Evolutionary conservation across 805 yeast genomes (phyloP).

Genomic region (Lipomyces starkeyi): DNA sequence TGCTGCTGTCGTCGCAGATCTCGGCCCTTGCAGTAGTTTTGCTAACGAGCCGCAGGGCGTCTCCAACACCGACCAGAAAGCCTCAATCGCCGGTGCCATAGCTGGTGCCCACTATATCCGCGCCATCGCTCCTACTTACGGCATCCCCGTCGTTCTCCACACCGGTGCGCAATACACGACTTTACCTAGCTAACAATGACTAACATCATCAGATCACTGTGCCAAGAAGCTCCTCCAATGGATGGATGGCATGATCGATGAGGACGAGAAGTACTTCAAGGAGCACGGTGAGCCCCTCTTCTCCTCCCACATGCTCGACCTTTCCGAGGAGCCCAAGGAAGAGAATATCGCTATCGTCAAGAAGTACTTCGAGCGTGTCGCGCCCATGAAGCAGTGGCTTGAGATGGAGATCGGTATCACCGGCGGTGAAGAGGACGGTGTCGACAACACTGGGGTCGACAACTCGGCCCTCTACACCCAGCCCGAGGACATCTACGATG

Average conservation of each 20-base stretch:
- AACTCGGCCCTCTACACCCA: conserved; percentile 89
- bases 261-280: conserved; percentile 91
- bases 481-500: conserved; percentile 92
- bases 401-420: conserved; percentile 99
- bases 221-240: conserved; percentile 97
- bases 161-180: conserved; percentile 49
- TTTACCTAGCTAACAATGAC: background rate
- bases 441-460: conserved; percentile 92
- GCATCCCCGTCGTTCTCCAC: conserved; percentile 95
- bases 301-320: conserved; percentile 98
- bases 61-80: conserved; percentile 87
- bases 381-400: conserved; percentile 94
- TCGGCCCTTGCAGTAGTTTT: background rate
- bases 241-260: conserved; percentile 97
- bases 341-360: conserved; percentile 94
- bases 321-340: conserved; percentile 95
- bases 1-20: background rate
- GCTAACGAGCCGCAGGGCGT: conserved; percentile 61
- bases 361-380: conserved; percentile 92
- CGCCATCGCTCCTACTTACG: conserved; percentile 94
- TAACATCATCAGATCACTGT: conserved; percentile 74
- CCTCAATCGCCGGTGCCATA: conserved; percentile 91
- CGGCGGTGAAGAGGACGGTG: conserved; percentile 99
- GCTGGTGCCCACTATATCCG: conserved; percentile 99
- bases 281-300: conserved; percentile 91